Evolutionary conservation across 139 green algal species (phyloP).

Genomic region (Parachlorella kessleri): DNA sequence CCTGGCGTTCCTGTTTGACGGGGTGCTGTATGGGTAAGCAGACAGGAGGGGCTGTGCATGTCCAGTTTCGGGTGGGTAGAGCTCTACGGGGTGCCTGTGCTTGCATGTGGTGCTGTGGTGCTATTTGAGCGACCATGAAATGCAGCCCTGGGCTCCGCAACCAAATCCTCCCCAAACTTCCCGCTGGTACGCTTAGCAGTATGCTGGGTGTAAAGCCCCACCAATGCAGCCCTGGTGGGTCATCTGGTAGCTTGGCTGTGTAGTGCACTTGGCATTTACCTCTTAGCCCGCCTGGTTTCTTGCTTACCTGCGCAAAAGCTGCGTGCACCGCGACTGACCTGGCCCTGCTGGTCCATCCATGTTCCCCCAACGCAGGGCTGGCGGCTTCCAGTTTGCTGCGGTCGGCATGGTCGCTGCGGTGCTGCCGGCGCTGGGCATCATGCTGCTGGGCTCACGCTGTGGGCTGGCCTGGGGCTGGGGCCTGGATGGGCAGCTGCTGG

Average conservation of each 20-base stretch:
- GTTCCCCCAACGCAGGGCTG: background rate
- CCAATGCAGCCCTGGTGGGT: too few species aligned
- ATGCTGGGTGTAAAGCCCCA: too few species aligned
- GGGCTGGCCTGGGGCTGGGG: background rate
- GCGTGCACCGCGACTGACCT: too few species aligned
- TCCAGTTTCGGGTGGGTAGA: too few species aligned
- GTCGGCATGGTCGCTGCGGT: constrained; percentile 51
- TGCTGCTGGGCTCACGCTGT: constrained; percentile 26
- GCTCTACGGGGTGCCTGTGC: too few species aligned
- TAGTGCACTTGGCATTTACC: background rate
- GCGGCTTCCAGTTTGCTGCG: constrained; percentile 53
- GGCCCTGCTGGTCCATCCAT: constrained; percentile 36
- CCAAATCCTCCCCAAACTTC: too few species aligned
- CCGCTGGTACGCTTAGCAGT: too few species aligned
- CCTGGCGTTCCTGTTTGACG: constrained; percentile 66
- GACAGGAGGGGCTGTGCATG: background rate
- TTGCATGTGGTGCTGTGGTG: too few species aligned
- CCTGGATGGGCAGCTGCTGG: constrained; percentile 32
- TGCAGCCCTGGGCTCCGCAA: too few species aligned
- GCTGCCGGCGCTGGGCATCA: constrained; percentile 41
- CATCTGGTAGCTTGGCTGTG: background rate
- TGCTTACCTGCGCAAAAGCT: too few species aligned
- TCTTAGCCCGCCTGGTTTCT: too few species aligned
- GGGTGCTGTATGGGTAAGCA: constrained; percentile 29
- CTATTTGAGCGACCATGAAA: too few species aligned